Evolutionary conservation across 345 rosid species (phyloP), one percentile per base, ranked within the genome.

Genomic region (Hypericum androsaemum): DNA sequence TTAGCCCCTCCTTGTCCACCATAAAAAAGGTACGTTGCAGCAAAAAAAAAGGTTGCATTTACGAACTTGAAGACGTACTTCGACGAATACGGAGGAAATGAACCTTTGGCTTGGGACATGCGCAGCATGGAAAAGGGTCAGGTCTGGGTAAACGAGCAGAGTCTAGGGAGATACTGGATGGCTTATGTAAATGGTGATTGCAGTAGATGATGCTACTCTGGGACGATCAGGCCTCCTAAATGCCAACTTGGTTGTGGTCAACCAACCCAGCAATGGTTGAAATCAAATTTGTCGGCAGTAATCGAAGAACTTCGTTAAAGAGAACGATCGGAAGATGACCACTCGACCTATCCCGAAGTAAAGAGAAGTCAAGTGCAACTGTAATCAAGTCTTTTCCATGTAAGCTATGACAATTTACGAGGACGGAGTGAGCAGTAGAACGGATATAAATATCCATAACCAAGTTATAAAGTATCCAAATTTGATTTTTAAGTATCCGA

Each of bases 51-150:
- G n/a, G n/a, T n/a, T n/a, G n/a, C n/a, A n/a, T n/a, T 39, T 50
- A 53, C 59, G 60, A 54, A 60, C 39, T 15, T 54, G 57, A 68
- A 90, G 98, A 80, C 89, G 37, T 72, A 75, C 54, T 85, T 92
- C 50, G 74, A 88, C 63, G 76, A 77, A 43, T 96, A 95, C 7
- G 38, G 58, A 37, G 98, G 94, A 42, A 57, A 68, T 15, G 88
- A 83, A 56, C 96, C 96, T 0, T 8, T 92, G 60, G 98, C 95
- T 62, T 76, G 88, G 74, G 95, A 92, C 57, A 55, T 92, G 68
- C 65, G 68, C 56, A 81, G 96, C 54, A 92, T 92, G 98, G 98
- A 96, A 39, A 92, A 92, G 72, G 98, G 98, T 37, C 94, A 88
- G 69, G 88, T 65, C 39, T 92, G 98, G 98, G 62, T 92, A 39